Evolutionary conservation across 345 rosid genomes (phyloP).

Genomic region (Citrus medica): DNA sequence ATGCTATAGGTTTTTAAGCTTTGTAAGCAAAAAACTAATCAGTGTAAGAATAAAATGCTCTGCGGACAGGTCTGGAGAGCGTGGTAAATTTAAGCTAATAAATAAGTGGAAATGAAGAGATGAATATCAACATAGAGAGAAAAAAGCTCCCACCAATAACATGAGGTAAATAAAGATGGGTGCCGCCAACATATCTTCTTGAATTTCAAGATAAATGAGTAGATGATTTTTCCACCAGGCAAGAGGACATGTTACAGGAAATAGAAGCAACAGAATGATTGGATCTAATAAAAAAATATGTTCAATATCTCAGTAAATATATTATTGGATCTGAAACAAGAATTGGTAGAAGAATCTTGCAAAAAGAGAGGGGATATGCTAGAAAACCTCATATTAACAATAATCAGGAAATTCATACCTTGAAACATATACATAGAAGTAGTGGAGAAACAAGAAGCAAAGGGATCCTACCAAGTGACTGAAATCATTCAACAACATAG

Average conservation of each 20-base stretch:
- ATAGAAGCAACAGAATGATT: neutral
- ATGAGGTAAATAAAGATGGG: neutral
- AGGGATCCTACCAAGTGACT: neutral
- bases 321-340: neutral
- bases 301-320: neutral
- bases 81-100: neutral
- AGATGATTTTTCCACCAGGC: neutral
- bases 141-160: neutral
- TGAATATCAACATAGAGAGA: neutral
- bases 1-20: neutral
- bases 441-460: neutral
- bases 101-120: neutral
- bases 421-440: neutral
- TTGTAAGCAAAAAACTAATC: neutral
- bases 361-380: neutral
- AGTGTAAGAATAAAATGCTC: neutral
- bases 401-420: neutral
- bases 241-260: no score
- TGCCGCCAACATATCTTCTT: neutral
- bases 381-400: neutral
- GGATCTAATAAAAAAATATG: no score
- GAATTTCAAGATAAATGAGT: neutral
- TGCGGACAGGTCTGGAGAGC: neutral
- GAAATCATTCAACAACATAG: neutral
- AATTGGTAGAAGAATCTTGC: neutral